These are phyloP conservation scores for Podospora didyma DNA, from an alignment of 495 filamentous ascomycete genomes.

Conservation along the genomic window DNA sequence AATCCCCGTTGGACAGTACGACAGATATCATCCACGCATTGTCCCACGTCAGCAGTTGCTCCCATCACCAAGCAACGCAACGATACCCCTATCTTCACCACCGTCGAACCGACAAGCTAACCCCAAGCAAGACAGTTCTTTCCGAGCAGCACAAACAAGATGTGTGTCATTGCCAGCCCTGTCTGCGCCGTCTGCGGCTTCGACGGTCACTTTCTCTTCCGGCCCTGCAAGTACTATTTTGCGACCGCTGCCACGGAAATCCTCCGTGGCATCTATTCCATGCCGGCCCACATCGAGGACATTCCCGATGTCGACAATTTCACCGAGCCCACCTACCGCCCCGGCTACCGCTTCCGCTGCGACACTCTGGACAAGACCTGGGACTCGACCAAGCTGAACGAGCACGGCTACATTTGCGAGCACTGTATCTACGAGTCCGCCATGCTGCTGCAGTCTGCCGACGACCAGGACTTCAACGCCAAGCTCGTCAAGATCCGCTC, in stretches of 20 bases:
- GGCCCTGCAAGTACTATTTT: background rate
- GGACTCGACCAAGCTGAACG: background rate
- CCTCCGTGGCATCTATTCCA: no score
- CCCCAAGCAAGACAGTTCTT: no score
- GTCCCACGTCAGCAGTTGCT: no score
- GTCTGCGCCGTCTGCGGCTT: background rate
- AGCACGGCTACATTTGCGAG: background rate
- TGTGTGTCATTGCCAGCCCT: background rate
- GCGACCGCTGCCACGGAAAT: no score
- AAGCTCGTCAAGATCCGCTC: background rate
- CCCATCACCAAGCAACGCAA: no score
- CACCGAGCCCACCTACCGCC: background rate
- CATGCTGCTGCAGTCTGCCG: background rate
- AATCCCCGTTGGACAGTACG: no score
- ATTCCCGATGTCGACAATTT: background rate
- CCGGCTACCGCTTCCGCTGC: background rate
- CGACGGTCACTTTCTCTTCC: background rate
- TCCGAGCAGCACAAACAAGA: background rate
- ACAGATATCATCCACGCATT: no score
- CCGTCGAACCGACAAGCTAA: no score
- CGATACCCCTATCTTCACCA: no score
- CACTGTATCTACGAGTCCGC: background rate
- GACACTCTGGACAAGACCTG: background rate
- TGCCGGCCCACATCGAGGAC: background rate
- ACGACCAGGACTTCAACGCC: background rate